Base-by-base conservation (phyloP, 176 grass and related monocot genomes). In the Musa troglodytarum region DNA sequence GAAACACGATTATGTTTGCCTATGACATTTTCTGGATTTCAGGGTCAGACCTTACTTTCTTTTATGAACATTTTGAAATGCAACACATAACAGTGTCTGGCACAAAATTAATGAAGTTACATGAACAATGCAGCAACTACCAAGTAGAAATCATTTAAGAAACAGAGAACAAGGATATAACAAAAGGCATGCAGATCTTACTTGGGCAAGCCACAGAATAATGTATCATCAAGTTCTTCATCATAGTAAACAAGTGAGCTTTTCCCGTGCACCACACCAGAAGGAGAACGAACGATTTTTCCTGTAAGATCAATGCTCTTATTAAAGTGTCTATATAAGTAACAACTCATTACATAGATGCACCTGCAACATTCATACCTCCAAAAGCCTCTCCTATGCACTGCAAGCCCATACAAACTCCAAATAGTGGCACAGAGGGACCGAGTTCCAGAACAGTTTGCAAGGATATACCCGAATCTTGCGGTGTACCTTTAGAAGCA, bases 381-480 rank as follows among this genome's bases (percentile, higher is more conserved):
- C 95, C 95, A 86, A 94, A 99, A 26, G 95, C 95, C 76, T 94
- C 88, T 72, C 95, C 90, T 11, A 99, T 99, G 65, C 95, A 99
- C 57, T 99, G 95, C 81, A 99, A 82, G 73, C 95, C 95, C 95
- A 99, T 99, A 76, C 95, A 99, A 82, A 99, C 90, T 67, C 95
- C 95, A 75, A 99, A 99, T 58, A 99, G 82, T 72, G 95, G 95
- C 70, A 94, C 86, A 16, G 80, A 90, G 43, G 90, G 95, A 29
- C 95, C 95, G 28, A 99, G 70, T 81, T 99, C 90, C 70, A 94
- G 73, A 78, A 99, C 90, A 50, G 84, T 86, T 77, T 99, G 95
- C 76, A 99, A 72, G 67, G 90, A 99, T 86, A 99, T 99, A n/a
- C 95, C 95, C 69, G 90, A 99, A 91, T 99, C 95, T 84, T 84